phyloP scores from a whole-genome alignment of 2,329 filamentous ascomycete species.

The Simplicillium aogashimaense region DNA sequence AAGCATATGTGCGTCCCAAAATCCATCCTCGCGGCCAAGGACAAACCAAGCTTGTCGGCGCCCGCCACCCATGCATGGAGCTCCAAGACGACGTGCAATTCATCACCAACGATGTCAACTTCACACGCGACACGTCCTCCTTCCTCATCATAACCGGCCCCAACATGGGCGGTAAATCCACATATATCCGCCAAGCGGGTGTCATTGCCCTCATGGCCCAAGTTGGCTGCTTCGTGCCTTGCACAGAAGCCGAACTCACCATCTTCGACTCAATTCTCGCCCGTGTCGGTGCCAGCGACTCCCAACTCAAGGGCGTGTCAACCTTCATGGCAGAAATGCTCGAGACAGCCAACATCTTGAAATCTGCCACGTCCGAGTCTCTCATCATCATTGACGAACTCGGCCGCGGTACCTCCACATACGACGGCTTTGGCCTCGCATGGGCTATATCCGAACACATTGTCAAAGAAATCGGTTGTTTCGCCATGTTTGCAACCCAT shows the following conservation, averaged over 20 bases:
- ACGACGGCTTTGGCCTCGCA: constrained; percentile 96
- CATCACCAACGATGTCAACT: constrained; percentile 91
- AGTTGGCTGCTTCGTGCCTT: constrained; percentile 92
- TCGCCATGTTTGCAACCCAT: constrained; percentile 91
- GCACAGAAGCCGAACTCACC: constrained; percentile 78
- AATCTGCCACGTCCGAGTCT: constrained; percentile 88
- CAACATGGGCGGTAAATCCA: constrained; percentile 99
- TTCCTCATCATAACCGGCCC: constrained; percentile 96
- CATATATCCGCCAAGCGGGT: constrained; percentile 94
- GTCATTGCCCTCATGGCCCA: constrained; percentile 97
- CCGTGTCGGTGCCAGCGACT: constrained; percentile 90
- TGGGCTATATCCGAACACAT: constrained; percentile 99
- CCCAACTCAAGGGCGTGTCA: constrained; percentile 92
- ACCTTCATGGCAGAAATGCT: constrained; percentile 99
- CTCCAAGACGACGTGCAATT: constrained; percentile 98
- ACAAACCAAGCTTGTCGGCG: constrained; percentile 82
- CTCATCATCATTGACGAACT: constrained; percentile 98
- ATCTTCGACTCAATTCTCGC: constrained; percentile 97
- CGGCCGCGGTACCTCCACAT: constrained; percentile 91
- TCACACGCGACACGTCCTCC: constrained; percentile 68
- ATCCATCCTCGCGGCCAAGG: constrained; percentile 84
- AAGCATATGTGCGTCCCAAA: constrained; percentile 80
- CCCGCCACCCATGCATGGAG: constrained; percentile 94
- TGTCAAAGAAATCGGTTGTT: constrained; percentile 87
- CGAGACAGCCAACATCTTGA: constrained; percentile 96